Evolutionary conservation across 495 filamentous ascomycete species (phyloP).

Genomic region (Hypoxylon subgilvum): DNA sequence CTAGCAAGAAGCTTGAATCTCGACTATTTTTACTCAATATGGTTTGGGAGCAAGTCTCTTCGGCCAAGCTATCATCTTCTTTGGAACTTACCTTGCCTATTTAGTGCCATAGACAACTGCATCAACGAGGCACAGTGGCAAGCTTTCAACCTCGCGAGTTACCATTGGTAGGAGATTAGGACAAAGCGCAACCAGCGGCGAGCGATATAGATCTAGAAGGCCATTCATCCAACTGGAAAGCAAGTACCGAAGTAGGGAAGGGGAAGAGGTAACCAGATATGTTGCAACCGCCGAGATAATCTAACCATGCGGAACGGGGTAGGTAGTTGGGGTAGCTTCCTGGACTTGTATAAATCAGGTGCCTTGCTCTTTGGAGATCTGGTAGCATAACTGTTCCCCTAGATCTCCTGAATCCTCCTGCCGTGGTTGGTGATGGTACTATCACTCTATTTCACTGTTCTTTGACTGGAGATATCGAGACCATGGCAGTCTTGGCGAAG

Average conservation of each 20-base stretch:
- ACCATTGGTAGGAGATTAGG: background rate
- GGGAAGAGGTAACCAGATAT: conserved; percentile 37
- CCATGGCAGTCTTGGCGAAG: conserved; percentile 23
- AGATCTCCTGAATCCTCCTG: background rate
- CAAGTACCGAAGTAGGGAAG: conserved; percentile 44
- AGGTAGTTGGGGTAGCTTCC: conserved; percentile 34
- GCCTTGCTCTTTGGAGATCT: background rate
- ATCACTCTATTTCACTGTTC: background rate
- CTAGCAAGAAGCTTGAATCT: too few species aligned
- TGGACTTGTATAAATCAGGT: background rate
- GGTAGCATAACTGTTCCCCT: too few species aligned
- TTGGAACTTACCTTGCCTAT: background rate
- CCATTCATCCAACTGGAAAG: conserved; percentile 2
- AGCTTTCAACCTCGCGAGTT: background rate
- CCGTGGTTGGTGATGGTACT: background rate
- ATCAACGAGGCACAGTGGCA: background rate
- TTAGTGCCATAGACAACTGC: conserved; percentile 2
- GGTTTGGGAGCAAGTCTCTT: too few species aligned
- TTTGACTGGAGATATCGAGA: background rate
- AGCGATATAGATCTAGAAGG: conserved; percentile 3
- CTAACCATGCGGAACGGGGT: too few species aligned
- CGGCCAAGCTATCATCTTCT: background rate
- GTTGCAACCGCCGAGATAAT: too few species aligned
- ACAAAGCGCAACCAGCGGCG: background rate
- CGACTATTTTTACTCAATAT: too few species aligned